phyloP scores from a whole-genome alignment of 192 early-diverging fungal species.

The Coemansia sp. region DNA sequence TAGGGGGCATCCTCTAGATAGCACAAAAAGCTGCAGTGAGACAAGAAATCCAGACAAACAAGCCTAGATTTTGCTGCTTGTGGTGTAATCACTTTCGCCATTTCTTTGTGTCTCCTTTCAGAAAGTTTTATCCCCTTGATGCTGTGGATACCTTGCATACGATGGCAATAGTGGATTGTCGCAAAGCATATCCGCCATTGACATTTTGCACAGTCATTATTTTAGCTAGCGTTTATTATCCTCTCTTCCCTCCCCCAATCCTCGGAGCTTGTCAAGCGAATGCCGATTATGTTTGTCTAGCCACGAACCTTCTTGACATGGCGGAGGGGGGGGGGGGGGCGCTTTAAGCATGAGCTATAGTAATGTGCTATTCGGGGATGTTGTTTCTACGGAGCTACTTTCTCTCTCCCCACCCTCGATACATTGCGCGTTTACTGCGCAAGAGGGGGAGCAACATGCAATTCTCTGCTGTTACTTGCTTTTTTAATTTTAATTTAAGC shows the following conservation, averaged over 20 bases:
- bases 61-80: not conserved
- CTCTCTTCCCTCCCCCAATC: not conserved
- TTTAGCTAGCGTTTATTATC: not conserved
- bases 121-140: not conserved
- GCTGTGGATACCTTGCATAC: not conserved
- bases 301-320: not conserved
- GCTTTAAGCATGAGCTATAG: too few relatives aligned
- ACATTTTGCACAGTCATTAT: not conserved
- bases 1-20: too few relatives aligned
- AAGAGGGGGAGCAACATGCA: not conserved
- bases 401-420: not conserved
- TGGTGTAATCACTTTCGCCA: too few relatives aligned
- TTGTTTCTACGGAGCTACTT: not conserved
- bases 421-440: not conserved
- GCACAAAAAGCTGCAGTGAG: not conserved
- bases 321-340: too few relatives aligned
- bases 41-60: not conserved
- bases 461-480: not conserved
- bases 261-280: not conserved
- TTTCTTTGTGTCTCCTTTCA: not conserved
- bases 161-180: not conserved
- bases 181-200: not conserved
- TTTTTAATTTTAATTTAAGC: constrained; percentile 1
- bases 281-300: not conserved
- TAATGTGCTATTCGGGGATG: too few relatives aligned